phyloP scores from a whole-genome alignment of 768 basidiomycete genomes.

The Hygrocybe coccinea region DNA sequence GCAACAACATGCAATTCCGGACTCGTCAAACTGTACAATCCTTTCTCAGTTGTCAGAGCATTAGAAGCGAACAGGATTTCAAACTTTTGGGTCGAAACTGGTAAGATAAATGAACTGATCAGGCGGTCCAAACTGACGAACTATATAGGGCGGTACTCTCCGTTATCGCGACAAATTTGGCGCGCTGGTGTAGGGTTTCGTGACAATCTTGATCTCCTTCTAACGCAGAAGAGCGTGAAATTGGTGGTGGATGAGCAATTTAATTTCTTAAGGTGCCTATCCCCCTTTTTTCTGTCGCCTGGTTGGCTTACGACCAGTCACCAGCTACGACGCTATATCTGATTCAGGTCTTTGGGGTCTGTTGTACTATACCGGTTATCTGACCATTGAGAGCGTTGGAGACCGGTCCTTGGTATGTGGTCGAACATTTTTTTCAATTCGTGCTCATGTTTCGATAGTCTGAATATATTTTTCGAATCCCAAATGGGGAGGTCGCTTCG shows the following conservation, averaged over 20 bases:
- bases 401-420: conserved; percentile 9
- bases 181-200: conserved; percentile 6
- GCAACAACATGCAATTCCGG: conserved; percentile 6
- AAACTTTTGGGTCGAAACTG: conserved; percentile 14
- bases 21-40: conserved; percentile 9
- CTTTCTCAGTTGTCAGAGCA: conserved; percentile 10
- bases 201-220: conserved; percentile 10
- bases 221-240: conserved; percentile 9
- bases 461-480: conserved; percentile 11
- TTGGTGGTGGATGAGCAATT: conserved; percentile 11
- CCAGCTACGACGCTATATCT: conserved; percentile 10
- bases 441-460: conserved; percentile 10
- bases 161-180: conserved; percentile 9
- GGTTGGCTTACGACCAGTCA: conserved; percentile 11
- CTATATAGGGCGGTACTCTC: conserved; percentile 10
- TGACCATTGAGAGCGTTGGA: conserved; percentile 6
- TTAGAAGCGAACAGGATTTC: conserved; percentile 6
- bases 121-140: conserved; percentile 9
- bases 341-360: conserved; percentile 12
- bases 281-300: conserved; percentile 8
- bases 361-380: conserved; percentile 11
- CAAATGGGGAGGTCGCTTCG: conserved; percentile 9
- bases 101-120: conserved; percentile 12
- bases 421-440: conserved; percentile 9
- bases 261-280: conserved; percentile 10